A percentile compares a stretch with the other conserved stretches of the same genome.
Conservation (phyloP, 768 basidiomycete species). For the Kwoniella sp. region DNA sequence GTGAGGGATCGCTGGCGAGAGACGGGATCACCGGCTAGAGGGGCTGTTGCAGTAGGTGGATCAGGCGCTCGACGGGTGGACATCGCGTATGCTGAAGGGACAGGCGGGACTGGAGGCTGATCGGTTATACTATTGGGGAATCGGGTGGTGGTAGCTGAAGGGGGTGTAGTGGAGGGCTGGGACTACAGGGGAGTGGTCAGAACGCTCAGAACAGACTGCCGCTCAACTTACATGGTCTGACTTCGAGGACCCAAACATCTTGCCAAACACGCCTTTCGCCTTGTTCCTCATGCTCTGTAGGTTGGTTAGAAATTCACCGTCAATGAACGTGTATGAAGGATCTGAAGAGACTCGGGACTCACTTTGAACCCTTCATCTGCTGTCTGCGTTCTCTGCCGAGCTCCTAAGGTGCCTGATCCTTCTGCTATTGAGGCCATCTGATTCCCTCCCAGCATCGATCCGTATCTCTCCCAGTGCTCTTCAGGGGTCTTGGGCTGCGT, state of each 20-base stretch:
- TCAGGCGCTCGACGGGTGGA: slow-evolving; percentile 7
- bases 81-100: slow-evolving; percentile 23
- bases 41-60: background rate
- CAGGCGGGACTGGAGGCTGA: slow-evolving; percentile 31
- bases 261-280: slow-evolving; percentile 50
- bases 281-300: slow-evolving; percentile 48
- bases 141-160: slow-evolving; percentile 16
- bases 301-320: background rate
- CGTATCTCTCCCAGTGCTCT: slow-evolving; percentile 26
- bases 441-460: slow-evolving; percentile 23
- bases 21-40: background rate
- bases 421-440: slow-evolving; percentile 29
- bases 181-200: background rate
- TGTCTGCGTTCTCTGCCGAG: slow-evolving; percentile 22
- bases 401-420: slow-evolving; percentile 15
- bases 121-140: slow-evolving; percentile 3
- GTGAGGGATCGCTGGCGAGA: slow-evolving; percentile 10
- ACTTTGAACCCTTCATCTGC: slow-evolving; percentile 45
- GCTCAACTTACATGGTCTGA: slow-evolving; percentile 9
- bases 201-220: background rate
- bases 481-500: slow-evolving; percentile 5
- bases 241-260: slow-evolving; percentile 45
- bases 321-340: too few relatives aligned
- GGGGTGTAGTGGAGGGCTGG: slow-evolving; percentile 10
- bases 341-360: background rate